Percentiles rank a stretch among this genome's conserved stretches.
These are phyloP conservation scores for Rhododendron williamsianum DNA, from an alignment of 148 eudicot species.

Conservation along the genomic window DNA sequence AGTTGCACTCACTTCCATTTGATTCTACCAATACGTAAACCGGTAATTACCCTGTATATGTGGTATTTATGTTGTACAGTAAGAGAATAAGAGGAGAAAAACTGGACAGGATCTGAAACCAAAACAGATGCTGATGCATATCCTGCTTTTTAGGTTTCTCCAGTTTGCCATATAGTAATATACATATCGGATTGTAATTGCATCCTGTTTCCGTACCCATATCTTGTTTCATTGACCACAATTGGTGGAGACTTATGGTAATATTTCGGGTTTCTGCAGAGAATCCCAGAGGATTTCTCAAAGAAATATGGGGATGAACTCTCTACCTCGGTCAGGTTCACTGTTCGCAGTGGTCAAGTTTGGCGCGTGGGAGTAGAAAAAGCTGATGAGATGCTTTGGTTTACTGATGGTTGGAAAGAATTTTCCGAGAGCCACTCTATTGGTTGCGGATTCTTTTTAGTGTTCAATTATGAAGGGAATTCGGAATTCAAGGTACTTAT, in stretches of 20 bases:
- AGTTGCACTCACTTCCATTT: too few species aligned
- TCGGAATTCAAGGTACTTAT: slow-evolving; percentile 23
- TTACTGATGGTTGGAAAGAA: slow-evolving; percentile 29
- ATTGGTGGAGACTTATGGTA: background rate
- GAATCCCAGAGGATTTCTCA: slow-evolving; percentile 21
- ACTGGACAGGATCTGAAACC: too few species aligned
- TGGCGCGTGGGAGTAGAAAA: slow-evolving; percentile 18
- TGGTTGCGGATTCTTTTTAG: slow-evolving; percentile 5
- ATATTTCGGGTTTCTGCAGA: background rate
- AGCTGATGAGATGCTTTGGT: slow-evolving; percentile 19
- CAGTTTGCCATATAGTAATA: background rate
- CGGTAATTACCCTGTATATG: too few species aligned
- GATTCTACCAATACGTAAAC: too few species aligned
- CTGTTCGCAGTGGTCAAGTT: slow-evolving; percentile 14
- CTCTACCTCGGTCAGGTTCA: slow-evolving; percentile 1
- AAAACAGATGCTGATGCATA: too few species aligned
- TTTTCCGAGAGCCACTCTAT: slow-evolving; percentile 27
- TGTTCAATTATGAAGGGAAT: slow-evolving; percentile 22
- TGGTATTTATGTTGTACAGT: too few species aligned
- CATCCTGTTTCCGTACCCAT: background rate
- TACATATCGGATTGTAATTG: background rate
- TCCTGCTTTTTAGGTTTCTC: too few species aligned
- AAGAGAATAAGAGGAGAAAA: too few species aligned
- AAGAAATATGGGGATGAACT: slow-evolving; percentile 17
- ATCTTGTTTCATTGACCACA: background rate